Evolutionary conservation across 768 basidiomycete genomes (phyloP), one percentile per base, ranked within the genome.

Genomic region (Auricularia auricula-judae): DNA sequence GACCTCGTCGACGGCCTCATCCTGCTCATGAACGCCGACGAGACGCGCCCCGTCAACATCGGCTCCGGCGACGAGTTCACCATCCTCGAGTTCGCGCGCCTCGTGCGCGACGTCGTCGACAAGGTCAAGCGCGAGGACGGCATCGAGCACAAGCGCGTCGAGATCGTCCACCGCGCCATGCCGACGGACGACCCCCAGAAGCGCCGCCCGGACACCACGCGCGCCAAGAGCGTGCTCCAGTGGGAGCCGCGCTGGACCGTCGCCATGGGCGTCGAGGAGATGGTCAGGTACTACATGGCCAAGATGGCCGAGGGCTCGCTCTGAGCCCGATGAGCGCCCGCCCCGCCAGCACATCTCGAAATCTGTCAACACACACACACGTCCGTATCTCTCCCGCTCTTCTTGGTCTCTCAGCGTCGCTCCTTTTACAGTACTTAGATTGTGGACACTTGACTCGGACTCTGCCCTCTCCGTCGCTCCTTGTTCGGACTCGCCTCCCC

Each of bases 221-320:
- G 93, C 59, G 97, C 97, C 63, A 92, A 91, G 76, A 81, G 89
- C 71, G 73, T 79, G 35, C 82, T 99, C 53, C 78, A 81, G 16
- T 99, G 97, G 97, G 86, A 96, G 74, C 93, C 96, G 12, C 81
- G 86, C 70, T 99, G 94, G 93, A 88, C 87, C 36, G 90, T 97
- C 61, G 83, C 85, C 67, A 93, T 93, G 86, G 95, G 95, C 34
- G 75, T 98, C 61, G 92, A 93, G 77, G 94, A 96, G 79, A 96
- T 95, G 89, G 88, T 93, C 42, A 78, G 89, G 65, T 96, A 93
- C 75, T 96, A 93, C 80, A 93, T 91, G 76, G 85, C 87, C 21
- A 92, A 88, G 76, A 88, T 93, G 83, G 84, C 82, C 2, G 91
- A 93, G 74, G 91, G 91, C 21, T 69, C 68, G 53, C 68, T 72